Conservation (phyloP, 176 grass and related monocot genomes). For the Tillandsia fasciculata region DNA sequence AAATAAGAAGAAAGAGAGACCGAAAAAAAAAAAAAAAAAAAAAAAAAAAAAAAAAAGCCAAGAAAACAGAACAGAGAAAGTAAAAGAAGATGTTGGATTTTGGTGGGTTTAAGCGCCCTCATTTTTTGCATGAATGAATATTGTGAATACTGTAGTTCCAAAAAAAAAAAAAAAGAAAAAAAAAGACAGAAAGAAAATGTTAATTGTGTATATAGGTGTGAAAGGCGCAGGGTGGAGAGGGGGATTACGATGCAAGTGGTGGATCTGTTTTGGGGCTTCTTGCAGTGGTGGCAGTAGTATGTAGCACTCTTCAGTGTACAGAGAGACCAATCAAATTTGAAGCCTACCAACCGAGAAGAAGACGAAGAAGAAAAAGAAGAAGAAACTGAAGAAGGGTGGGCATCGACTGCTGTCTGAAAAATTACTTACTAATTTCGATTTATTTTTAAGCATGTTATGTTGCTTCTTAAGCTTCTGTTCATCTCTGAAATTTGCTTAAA, state of each 20-base stretch:
- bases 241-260: conserved; percentile 4
- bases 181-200: background rate
- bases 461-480: background rate
- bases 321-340: no score
- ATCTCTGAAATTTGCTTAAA: background rate
- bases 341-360: background rate
- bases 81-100: background rate
- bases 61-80: background rate
- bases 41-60: no score
- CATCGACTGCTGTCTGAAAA: background rate
- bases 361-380: background rate
- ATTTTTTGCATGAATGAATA: conserved; percentile 24
- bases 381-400: background rate
- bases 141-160: conserved; percentile 36
- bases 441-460: background rate
- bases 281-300: no score
- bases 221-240: conserved; percentile 18
- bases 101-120: background rate
- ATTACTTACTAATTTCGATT: background rate
- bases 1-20: conserved; percentile 4
- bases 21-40: no score
- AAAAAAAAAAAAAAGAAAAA: conserved; percentile 11
- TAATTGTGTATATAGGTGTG: conserved; percentile 35
- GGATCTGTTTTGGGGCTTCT: conserved; percentile 68
- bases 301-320: no score